Evolutionary conservation across 805 yeast species (phyloP).

Genomic region (Candida corydali): DNA sequence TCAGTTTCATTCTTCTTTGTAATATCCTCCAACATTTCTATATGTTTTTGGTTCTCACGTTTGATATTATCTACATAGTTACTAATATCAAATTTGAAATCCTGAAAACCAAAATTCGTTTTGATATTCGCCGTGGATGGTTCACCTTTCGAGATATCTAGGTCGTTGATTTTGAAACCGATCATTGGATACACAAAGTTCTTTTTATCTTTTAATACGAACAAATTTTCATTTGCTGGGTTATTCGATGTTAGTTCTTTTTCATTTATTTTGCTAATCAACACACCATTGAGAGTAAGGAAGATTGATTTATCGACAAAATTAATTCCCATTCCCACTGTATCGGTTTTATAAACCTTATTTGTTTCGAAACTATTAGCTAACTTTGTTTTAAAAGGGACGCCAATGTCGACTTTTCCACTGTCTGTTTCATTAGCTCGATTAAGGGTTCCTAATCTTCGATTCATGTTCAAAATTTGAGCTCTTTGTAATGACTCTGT

Average conservation of each 20-base stretch:
- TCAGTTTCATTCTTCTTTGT: constrained; percentile 22
- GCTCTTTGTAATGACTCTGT: constrained; percentile 26
- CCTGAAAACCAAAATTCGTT: constrained; percentile 55
- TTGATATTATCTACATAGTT: constrained; percentile 49
- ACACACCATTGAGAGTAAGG: constrained; percentile 77
- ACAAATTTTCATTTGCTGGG: constrained; percentile 18
- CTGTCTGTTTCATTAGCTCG: constrained; percentile 26
- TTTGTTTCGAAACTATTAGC: constrained; percentile 10
- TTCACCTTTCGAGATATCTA: constrained; percentile 24
- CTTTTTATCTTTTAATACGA: constrained; percentile 16
- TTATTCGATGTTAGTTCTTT: constrained; percentile 21
- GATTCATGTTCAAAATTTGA: constrained; percentile 30
- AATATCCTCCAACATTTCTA: constrained; percentile 15
- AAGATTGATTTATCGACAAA: constrained; percentile 60
- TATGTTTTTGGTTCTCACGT: constrained; percentile 17
- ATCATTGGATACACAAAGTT: constrained; percentile 29
- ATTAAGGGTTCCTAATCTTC: constrained; percentile 30
- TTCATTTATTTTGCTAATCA: constrained; percentile 21
- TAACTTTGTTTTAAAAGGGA: constrained; percentile 27
- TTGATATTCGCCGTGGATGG: constrained; percentile 24
- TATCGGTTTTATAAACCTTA: constrained; percentile 38
- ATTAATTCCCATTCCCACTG: constrained; percentile 82
- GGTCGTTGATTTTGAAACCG: constrained; percentile 27
- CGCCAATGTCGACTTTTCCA: constrained; percentile 33
- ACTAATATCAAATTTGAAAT: constrained; percentile 59